Conservation (phyloP, 495 filamentous ascomycete genomes). For the Apodospora peruviana region DNA sequence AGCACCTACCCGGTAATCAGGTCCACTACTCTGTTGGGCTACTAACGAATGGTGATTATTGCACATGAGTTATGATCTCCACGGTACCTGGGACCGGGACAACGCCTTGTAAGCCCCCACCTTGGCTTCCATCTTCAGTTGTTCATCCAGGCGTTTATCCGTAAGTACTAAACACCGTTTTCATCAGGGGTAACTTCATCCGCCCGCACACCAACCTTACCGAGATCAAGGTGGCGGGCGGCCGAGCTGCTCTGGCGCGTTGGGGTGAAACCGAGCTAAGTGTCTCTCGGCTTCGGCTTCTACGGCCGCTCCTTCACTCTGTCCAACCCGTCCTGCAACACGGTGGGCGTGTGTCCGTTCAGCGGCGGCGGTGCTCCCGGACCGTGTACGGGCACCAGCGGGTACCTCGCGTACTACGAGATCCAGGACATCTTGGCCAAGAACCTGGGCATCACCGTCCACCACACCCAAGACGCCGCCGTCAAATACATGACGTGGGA, state of each 20-base stretch:
- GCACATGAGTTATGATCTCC: constrained; percentile 49
- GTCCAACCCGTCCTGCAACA: constrained; percentile 13
- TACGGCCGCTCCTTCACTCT: constrained; percentile 43
- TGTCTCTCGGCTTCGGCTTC: constrained; percentile 47
- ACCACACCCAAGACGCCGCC: constrained; percentile 20
- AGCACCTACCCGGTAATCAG: too few species aligned
- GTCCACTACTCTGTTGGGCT: too few species aligned
- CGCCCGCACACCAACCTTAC: constrained; percentile 51
- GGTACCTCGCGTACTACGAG: constrained; percentile 35
- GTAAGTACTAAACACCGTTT: too few species aligned
- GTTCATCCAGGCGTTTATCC: too few species aligned
- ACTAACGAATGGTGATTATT: too few species aligned
- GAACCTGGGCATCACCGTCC: constrained; percentile 1
- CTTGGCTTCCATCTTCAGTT: too few species aligned
- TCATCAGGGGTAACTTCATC: constrained; percentile 28
- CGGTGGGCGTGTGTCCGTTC: constrained; percentile 25
- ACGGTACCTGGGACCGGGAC: constrained; percentile 32
- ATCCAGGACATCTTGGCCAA: constrained; percentile 29
- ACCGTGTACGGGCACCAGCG: constrained; percentile 24
- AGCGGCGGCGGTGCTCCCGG: constrained; percentile 22
- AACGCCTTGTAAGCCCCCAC: too few species aligned
- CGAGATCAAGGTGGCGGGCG: constrained; percentile 43
- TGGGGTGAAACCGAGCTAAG: constrained; percentile 33
- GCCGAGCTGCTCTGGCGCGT: constrained; percentile 51
- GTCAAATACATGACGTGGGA: constrained; percentile 38